A percentile compares a stretch with the other conserved stretches of the same genome.
These are phyloP conservation scores for Leccinellum luteum DNA, from an alignment of 768 basidiomycete genomes.

Conservation along the genomic window DNA sequence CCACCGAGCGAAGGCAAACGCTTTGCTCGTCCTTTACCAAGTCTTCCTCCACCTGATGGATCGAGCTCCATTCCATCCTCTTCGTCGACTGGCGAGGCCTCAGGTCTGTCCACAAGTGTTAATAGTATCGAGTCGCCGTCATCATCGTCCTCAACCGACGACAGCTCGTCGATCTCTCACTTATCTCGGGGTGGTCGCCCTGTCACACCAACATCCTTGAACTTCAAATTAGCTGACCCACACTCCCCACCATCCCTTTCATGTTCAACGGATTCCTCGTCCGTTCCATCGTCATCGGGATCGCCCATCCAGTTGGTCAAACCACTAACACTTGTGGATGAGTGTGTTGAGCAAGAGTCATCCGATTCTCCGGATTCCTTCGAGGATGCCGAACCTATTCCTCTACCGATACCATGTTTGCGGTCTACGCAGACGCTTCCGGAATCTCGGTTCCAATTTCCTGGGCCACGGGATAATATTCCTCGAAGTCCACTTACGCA, in stretches of 20 bases:
- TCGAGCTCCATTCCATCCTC: slow-evolving; percentile 2
- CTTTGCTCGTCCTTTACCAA: slow-evolving; percentile 24
- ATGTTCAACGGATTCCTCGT: slow-evolving; percentile 60
- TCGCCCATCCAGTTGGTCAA: slow-evolving; percentile 34
- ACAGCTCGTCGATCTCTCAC: slow-evolving; percentile 34
- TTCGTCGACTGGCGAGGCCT: slow-evolving; percentile 6
- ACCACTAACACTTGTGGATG: slow-evolving; percentile 37
- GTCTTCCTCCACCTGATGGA: slow-evolving; percentile 17
- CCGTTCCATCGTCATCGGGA: slow-evolving; percentile 56
- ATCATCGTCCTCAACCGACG: slow-evolving; percentile 28
- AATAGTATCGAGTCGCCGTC: slow-evolving; percentile 18
- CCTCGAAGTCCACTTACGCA: slow-evolving; percentile 31
- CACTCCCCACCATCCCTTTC: slow-evolving; percentile 49
- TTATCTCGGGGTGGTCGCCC: slow-evolving; percentile 30
- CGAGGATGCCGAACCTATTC: slow-evolving; percentile 30
- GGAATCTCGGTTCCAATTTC: slow-evolving; percentile 45
- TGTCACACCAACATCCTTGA: slow-evolving; percentile 34
- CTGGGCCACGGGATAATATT: slow-evolving; percentile 33
- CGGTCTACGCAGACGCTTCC: slow-evolving; percentile 12
- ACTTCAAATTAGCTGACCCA: slow-evolving; percentile 25
- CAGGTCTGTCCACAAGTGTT: not conserved
- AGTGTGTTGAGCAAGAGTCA: slow-evolving; percentile 25
- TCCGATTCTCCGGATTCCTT: slow-evolving; percentile 26
- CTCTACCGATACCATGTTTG: slow-evolving; percentile 26
- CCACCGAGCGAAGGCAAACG: slow-evolving; percentile 15